Base-by-base conservation (phyloP, 2,329 filamentous ascomycete genomes). In the Fonsecaea monophora region DNA sequence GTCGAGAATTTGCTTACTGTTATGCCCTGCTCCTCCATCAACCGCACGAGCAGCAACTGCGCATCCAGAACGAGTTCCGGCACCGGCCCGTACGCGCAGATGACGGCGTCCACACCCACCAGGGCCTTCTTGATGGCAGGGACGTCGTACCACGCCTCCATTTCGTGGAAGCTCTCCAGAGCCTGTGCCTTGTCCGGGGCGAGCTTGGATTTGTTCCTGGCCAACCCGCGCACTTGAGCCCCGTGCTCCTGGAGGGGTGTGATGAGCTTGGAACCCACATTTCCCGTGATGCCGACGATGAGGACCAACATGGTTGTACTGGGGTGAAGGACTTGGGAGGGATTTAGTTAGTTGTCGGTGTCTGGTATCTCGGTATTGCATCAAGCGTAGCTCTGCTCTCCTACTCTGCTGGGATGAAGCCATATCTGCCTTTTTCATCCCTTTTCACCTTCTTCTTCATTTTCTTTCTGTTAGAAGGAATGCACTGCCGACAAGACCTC, bases 21-120 rank as follows among this genome's bases (percentile, higher is more conserved):
- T 37, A 60, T 60, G n/a, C 57, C 57, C 37, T 60, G 40, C 40
- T 60, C 57, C n/a, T 60, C 57, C 40, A 60, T 60, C 57, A 60
- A 21, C 7, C 57, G 30, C 30, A 60, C 57, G 4, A 60, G 42
- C 15, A 60, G 42, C 57, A 60, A 30, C 21, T 60, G 57, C 6
- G 25, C 57, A 25, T 60, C 57, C 57, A 60, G 18, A n/a, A 50
- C 57, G 6, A 60, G 42, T 35, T 60, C 57, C 9, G 57, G 57
- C 40, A 60, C 25, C 7, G 57, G 57, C 4, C 42, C 57, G 30
- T 60, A 60, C 10, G 57, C 57, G 35, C 57, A 60, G 8, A 60
- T 60, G 30, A 60, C 57, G 12, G 57, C 42, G n/a, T 60, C 57
- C 8, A 60, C 57, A 9, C 42, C 57, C 9, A 15, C 1, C 15